Evolutionary conservation across 2,329 filamentous ascomycete genomes (phyloP).

Genomic region (Gremmenia infestans): DNA sequence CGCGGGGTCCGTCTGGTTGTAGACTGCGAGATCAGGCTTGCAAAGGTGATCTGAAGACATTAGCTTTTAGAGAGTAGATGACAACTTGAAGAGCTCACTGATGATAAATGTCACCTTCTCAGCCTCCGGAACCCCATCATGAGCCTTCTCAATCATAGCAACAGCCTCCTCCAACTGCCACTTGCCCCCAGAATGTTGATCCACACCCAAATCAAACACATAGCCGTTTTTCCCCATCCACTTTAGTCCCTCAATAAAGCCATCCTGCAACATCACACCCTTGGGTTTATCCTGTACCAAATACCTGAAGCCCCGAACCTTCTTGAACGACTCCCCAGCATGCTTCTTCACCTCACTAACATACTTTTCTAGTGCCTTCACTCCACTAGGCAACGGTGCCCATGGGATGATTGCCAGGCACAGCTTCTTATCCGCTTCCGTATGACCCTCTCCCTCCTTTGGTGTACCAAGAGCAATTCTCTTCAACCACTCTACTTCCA

Average conservation of each 20-base stretch:
- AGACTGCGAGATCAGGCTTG: constrained; percentile 72
- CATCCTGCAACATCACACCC: constrained; percentile 57
- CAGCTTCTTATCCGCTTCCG: constrained; percentile 43
- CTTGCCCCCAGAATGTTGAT: constrained; percentile 70
- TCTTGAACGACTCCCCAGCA: constrained; percentile 57
- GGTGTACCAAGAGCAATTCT: constrained; percentile 60
- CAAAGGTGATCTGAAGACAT: constrained; percentile 69
- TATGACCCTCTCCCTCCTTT: constrained; percentile 53
- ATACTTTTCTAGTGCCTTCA: constrained; percentile 58
- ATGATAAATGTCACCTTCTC: constrained; percentile 43
- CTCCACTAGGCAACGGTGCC: constrained; percentile 72
- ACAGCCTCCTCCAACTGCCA: constrained; percentile 68
- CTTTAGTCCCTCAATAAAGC: constrained; percentile 61
- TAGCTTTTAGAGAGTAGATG: not conserved
- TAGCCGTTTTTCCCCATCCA: constrained; percentile 59
- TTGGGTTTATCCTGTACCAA: constrained; percentile 71
- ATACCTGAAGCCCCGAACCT: constrained; percentile 76
- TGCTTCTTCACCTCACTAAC: constrained; percentile 53
- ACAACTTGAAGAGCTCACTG: constrained; percentile 22
- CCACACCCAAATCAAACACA: constrained; percentile 79
- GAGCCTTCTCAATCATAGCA: constrained; percentile 63
- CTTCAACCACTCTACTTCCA: constrained; percentile 66
- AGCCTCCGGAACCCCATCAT: constrained; percentile 53
- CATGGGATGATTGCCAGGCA: constrained; percentile 73
- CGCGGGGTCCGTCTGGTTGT: constrained; percentile 41